Base-by-base conservation (phyloP, 2,329 filamentous ascomycete genomes). In the Paracoccidioides lutzii region DNA sequence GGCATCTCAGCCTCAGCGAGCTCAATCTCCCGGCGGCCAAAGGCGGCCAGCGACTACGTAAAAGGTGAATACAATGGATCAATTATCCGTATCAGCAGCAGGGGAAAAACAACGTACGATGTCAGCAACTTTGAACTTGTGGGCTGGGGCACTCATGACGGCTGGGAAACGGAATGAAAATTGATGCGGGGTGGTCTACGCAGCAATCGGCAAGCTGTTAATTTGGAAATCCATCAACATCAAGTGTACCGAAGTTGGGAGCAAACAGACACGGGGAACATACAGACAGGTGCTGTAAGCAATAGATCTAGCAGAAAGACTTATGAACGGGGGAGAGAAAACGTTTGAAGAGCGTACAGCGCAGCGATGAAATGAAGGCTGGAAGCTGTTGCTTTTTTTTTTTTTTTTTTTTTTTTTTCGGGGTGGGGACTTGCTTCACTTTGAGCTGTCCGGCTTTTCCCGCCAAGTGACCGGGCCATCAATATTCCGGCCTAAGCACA, bases 21-120 rank as follows among this genome's bases (percentile, higher is more conserved):
- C 78, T 96, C 90, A 70, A 98, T 96, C 84, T 98, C 93, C 77
- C 91, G 90, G 78, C 93, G 90, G 77, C 93, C 93, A 73, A 98
- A 97, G 76, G 93, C 93, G 72, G 93, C 91, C 73, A 97, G 85
- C 73, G 87, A 88, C 75, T 77, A 59, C 38, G 61, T 50, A 28
- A 49, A 51, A 10, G 5, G 28, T 48, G 12, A 57, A 40, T 15
- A 32, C 38, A 49, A 53, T 53, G 12, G 46, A 50, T 15, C 51
- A 54, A 62, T 58, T 40, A 38, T 45, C 44, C 41, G 42, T 50
- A 10, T 48, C 40, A 33, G 33, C 43, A 52, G 52, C 30, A 35
- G 38, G 54, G 15, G 28, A 44, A 48, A 37, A 53, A 55, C 46
- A 22, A 75, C 74, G 55, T 74, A 76, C 79, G 75, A 97, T 87